Conservation (phyloP, 2,329 filamentous ascomycete species). For the Paracoccidioides brasiliensis region DNA sequence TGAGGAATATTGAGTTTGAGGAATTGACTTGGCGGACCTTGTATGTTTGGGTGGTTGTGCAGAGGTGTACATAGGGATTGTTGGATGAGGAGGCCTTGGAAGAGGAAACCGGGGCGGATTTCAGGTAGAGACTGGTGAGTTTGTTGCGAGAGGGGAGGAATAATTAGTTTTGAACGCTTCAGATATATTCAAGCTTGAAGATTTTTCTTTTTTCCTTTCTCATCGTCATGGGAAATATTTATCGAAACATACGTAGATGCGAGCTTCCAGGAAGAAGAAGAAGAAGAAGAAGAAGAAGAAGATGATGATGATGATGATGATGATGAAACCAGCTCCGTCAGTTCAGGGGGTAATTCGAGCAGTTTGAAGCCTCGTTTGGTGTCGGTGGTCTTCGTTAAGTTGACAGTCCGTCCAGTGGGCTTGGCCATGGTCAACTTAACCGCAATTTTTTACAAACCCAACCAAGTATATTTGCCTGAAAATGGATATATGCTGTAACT, state of each 20-base stretch:
- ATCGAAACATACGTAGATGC: conserved; percentile 18
- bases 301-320: no score
- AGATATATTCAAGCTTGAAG: not conserved
- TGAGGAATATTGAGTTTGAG: conserved; percentile 49
- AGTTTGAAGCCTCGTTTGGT: conserved; percentile 43
- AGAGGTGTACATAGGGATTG: conserved; percentile 41
- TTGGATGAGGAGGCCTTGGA: conserved; percentile 11
- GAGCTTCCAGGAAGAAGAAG: conserved; percentile 21
- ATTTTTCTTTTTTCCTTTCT: not conserved
- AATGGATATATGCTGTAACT: not conserved
- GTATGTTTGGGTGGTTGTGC: conserved; percentile 45
- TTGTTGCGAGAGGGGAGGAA: not conserved
- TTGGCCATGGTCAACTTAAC: conserved; percentile 28
- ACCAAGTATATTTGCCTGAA: no score
- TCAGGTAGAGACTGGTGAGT: conserved; percentile 17
- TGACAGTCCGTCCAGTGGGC: conserved; percentile 23
- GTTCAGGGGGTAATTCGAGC: conserved; percentile 46
- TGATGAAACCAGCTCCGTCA: conserved; percentile 38
- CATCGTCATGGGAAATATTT: not conserved
- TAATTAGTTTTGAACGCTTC: not conserved
- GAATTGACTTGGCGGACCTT: conserved; percentile 52
- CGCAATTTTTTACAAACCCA: not conserved
- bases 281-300: conserved; percentile 16
- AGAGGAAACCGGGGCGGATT: conserved; percentile 16
- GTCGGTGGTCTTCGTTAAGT: conserved; percentile 28